These are phyloP conservation scores for Cryptococcus sp. DNA, from an alignment of 1,284 basidiomycete species.

Conservation along the genomic window DNA sequence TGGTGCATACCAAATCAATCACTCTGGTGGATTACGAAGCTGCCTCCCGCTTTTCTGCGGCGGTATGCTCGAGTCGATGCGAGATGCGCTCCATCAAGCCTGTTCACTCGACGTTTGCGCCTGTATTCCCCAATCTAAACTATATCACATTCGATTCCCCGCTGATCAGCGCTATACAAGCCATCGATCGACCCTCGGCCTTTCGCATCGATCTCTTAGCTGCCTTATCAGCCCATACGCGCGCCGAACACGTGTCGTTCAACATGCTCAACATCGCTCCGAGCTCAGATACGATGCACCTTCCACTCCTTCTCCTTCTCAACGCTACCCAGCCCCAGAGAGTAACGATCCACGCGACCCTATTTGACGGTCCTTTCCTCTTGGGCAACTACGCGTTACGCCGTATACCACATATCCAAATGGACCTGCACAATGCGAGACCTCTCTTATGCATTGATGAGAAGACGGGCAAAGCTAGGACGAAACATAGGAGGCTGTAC, in stretches of 20 bases:
- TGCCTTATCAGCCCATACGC: neutral
- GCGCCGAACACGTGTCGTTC: neutral
- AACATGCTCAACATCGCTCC: neutral
- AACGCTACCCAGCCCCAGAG: neutral
- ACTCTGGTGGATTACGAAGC: conserved; percentile 1
- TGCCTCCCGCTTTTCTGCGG: neutral
- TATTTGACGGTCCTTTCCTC: neutral
- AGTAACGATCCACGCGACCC: neutral
- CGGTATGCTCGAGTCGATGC: neutral
- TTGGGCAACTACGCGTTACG: neutral
- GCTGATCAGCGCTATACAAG: neutral
- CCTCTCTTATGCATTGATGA: neutral
- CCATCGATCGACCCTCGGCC: neutral
- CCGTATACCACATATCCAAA: too few relatives aligned
- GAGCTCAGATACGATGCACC: neutral
- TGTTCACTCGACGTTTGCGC: neutral
- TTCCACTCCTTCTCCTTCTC: neutral
- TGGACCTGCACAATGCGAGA: neutral
- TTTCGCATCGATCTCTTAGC: neutral
- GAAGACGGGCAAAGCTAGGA: neutral
- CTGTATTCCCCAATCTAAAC: neutral
- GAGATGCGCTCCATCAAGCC: conserved; percentile 1
- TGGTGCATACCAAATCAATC: neutral
- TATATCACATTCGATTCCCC: neutral
- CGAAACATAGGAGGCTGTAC: neutral